Base-by-base conservation (phyloP, 2,329 filamentous ascomycete species). In the Aotearoamyces nothofagi region DNA sequence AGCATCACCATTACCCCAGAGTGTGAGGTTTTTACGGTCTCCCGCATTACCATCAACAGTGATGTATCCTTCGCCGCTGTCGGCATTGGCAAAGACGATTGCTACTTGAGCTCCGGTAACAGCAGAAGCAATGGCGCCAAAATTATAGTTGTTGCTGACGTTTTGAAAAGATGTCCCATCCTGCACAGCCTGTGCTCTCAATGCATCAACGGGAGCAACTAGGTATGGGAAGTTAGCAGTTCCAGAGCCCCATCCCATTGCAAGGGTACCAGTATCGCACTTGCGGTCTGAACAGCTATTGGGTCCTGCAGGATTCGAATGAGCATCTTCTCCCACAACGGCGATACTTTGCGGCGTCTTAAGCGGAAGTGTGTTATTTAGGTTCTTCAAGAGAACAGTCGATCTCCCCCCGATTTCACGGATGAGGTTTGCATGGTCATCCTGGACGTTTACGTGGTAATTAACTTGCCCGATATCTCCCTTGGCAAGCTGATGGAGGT, bases 21-120 rank as follows among this genome's bases (percentile, higher is more conserved):
- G 60, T 0, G 84, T 93, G 17, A 98, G 61, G 55, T 98, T 94
- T 47, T 86, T 90, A 30, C 87, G 75, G 52, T 96, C 87, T 33
- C 90, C 87, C 34, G 63, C 57, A 50, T 94, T 94, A 30, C 69
- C 76, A 35, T 86, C 86, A 1, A 92, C 69, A 9, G 58, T 66
- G 45, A 96, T 82, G 54, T 70, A 94, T 5, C 78, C 83, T 54
- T 96, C 90, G 26, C 87, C 87, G 2, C 75, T 67, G 48, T 86
- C 66, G 9, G 86, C 74, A 41, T 93, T 93, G 42, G 78, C 86
- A 43, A 96, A 96, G 6, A 94, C 84, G 19, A 96, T 65, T 39
- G 86, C 63, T 1, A 77, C 74, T 27, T 73, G 72, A 13, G 66
- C 62, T 40, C 74, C 64, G 9, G 69, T 58, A 38, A 76, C 77